Base-by-base conservation (phyloP, 1,139 yeast genomes). In the Wickerhamomyces sp. region DNA sequence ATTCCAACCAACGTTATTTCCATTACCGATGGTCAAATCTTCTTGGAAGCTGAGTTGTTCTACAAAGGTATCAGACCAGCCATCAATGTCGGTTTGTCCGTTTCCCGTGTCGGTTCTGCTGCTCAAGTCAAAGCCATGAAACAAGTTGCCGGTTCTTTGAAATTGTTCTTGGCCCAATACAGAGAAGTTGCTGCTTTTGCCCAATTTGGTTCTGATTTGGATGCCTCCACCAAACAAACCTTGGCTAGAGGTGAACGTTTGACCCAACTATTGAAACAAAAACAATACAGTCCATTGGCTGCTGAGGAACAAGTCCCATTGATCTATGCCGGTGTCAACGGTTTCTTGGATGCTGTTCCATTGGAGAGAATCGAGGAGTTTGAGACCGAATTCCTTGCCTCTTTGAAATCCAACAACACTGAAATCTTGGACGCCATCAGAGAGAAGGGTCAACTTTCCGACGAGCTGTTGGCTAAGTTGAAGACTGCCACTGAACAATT, bases 121-220 rank as follows among this genome's bases (percentile, higher is more conserved):
- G 98, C 98, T 64, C 98, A 91, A 80, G 97, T 91, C 62, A 91
- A 91, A 83, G 97, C 98, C 72, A 85, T 93, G 94, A 91, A 91
- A 77, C 97, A 91, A 81, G 98, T 93, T 72, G 98, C 98, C 56
- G 99, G 98, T 83, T 93, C 98, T 58, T 84, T 91, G 75, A 91
- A 91, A 75, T 86, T 91, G 72, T 91, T 87, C 96, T 86, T 91
- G 81, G 99, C 99, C 62, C 99, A 91, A 79, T 91, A 91, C 86
- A 91, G 99, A 87, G 99, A 91, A 82, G 98, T 91, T 62, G 98
- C 98, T 65, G 98, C 99, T 61, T 91, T 91, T 72, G 98, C 99
- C 61, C 99, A 91, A 79, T 91, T 91, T 79, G 98, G 99, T 84
- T 91, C 99, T 59, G 99, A 93, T 73, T 83, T 93, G 72, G 99